These are phyloP conservation scores for Linum lewisii DNA, from an alignment of 345 rosid species.

Conservation along the genomic window DNA sequence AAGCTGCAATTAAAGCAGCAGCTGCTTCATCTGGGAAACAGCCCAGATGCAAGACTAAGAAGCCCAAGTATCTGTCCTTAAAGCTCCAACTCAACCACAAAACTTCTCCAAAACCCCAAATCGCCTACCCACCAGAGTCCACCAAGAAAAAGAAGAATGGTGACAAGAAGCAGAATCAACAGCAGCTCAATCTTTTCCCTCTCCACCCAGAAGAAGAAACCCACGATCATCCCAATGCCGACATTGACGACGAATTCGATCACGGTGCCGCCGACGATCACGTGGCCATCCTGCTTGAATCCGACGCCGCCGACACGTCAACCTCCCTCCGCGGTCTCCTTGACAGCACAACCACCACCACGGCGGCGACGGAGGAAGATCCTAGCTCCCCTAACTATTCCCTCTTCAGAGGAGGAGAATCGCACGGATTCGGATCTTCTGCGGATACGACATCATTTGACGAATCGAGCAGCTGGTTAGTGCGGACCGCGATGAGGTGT, in stretches of 20 bases:
- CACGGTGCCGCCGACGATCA: slow-evolving; percentile 12
- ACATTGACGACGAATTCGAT: neutral
- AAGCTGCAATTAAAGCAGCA: slow-evolving; percentile 21
- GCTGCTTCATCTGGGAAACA: slow-evolving; percentile 16
- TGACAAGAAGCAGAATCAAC: slow-evolving; percentile 2
- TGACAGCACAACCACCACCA: slow-evolving; percentile 21
- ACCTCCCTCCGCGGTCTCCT: slow-evolving; percentile 57
- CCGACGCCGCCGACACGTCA: slow-evolving; percentile 35
- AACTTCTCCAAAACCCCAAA: neutral
- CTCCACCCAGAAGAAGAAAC: slow-evolving; percentile 27
- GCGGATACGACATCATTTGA: slow-evolving; percentile 5
- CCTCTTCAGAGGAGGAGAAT: slow-evolving; percentile 6
- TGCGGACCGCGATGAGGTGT: slow-evolving; percentile 60
- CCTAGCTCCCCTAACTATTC: neutral
- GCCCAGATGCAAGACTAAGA: slow-evolving; percentile 47
- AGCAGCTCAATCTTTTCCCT: slow-evolving; percentile 33
- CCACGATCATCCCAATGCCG: neutral
- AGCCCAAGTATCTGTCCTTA: slow-evolving; percentile 60
- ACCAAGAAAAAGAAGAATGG: neutral
- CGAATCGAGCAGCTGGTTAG: slow-evolving; percentile 20
- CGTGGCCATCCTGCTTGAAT: slow-evolving; percentile 46
- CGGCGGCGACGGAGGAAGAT: slow-evolving; percentile 12
- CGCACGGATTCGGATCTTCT: slow-evolving; percentile 7
- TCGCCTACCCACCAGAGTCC: slow-evolving; percentile 10
- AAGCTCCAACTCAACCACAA: slow-evolving; percentile 29